Conservation (phyloP, 768 basidiomycete species). For the Lactarius evosmus region DNA sequence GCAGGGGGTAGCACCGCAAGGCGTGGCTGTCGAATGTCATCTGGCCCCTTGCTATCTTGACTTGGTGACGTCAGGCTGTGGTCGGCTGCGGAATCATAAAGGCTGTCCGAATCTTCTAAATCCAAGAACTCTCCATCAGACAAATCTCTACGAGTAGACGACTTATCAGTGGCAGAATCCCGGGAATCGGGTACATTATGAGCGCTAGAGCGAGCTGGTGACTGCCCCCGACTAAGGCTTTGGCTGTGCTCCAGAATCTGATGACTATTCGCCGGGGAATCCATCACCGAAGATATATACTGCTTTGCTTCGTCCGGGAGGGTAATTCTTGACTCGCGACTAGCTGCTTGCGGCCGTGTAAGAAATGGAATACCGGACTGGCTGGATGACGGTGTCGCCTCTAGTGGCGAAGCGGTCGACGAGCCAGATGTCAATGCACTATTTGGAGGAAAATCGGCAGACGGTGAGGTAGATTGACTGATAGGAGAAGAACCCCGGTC, state of each 20-base stretch:
- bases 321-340: slow-evolving; percentile 66
- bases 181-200: slow-evolving; percentile 16
- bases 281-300: slow-evolving; percentile 66
- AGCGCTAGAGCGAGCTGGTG: slow-evolving; percentile 14
- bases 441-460: not conserved
- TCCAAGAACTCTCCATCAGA: slow-evolving; percentile 60
- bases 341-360: slow-evolving; percentile 31
- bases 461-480: slow-evolving; percentile 11
- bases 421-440: slow-evolving; percentile 1
- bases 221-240: slow-evolving; percentile 8
- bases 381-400: slow-evolving; percentile 4
- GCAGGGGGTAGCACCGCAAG: slow-evolving; percentile 17
- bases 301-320: slow-evolving; percentile 75
- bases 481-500: slow-evolving; percentile 3
- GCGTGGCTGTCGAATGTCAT: slow-evolving; percentile 17
- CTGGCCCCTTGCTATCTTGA: slow-evolving; percentile 24
- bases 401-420: slow-evolving; percentile 7
- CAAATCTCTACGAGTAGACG: slow-evolving; percentile 25
- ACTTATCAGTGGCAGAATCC: slow-evolving; percentile 24
- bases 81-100: slow-evolving; percentile 41
- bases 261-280: slow-evolving; percentile 60
- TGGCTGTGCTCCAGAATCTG: slow-evolving; percentile 30
- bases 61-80: slow-evolving; percentile 33
- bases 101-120: slow-evolving; percentile 49
- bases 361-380: slow-evolving; percentile 7